Evolutionary conservation across 1,284 basidiomycete genomes (phyloP), one percentile per base, ranked within the genome.

Genomic region (Naganishia cerealis): DNA sequence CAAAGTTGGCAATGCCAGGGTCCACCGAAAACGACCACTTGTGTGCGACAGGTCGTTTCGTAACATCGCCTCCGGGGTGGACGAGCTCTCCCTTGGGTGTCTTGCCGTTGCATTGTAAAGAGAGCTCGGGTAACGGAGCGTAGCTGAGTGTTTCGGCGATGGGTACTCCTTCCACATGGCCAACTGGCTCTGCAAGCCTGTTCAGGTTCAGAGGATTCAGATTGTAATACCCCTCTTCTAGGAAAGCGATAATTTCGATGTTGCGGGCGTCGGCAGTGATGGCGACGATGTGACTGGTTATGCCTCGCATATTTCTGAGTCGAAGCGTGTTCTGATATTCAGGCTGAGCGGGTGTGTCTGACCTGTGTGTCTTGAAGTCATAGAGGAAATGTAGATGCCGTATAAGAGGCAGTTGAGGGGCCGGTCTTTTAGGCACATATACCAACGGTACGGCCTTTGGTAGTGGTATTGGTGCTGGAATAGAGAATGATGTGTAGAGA

Each of bases 241-340:
- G 65, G 62, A 75, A 77, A 15, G 78, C 79, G 15, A 76, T 77
- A 36, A 80, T 65, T 50, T 80, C 77, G 18, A 80, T 63, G 61
- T 76, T 75, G 29, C 74, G 61, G 4, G 77, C 78, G 2, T 70
- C 68, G 0, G 70, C 56, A 21, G 72, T 72, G n/a, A 79, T 68
- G 7, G 76, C 61, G 9, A 81, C 73, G 0, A 75, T 74, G 69
- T 81, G 79, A 13, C 72, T 75, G 39, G 76, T 67, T 9, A 81
- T 72, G 9, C 79, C 79, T 38, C 74, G 71, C 61, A 76, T 67
- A 67, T 81, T 81, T 53, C 71, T 69, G 12, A 80, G 70, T 15
- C 76, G 68, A 63, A 81, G 74, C 10, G 72, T 67, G 43, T 72
- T 71, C 18, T 68, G 66, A 8, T 65, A 58, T 16, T 69, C 68